Evolutionary conservation across 768 basidiomycete species (phyloP).

Genomic region (Psilocybe azurescens): DNA sequence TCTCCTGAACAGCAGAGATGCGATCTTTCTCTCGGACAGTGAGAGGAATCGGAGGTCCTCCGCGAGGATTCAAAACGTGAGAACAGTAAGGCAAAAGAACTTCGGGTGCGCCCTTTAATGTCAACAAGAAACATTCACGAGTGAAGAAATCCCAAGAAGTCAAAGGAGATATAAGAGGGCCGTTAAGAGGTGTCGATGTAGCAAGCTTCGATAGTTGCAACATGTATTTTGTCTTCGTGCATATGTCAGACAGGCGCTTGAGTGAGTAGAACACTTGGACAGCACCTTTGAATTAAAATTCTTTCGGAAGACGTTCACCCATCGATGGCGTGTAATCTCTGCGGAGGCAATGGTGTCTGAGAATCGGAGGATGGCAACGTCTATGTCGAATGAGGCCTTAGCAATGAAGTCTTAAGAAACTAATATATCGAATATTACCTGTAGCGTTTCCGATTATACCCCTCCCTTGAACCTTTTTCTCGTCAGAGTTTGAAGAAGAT

Average conservation of each 20-base stretch:
- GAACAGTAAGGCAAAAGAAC: conserved; percentile 48
- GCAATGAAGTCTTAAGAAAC: not conserved
- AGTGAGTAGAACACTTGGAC: not conserved
- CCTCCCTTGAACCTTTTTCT: conserved; percentile 35
- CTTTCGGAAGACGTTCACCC: conserved; percentile 40
- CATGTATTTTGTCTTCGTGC: conserved; percentile 55
- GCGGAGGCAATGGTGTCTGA: conserved; percentile 37
- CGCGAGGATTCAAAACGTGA: conserved; percentile 40
- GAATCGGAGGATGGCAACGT: conserved; percentile 61
- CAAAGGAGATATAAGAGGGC: conserved; percentile 26
- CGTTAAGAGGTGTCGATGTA: conserved; percentile 6
- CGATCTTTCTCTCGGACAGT: conserved; percentile 28
- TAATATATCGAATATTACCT: conserved; percentile 29
- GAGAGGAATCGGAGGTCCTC: conserved; percentile 38
- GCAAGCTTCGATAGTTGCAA: conserved; percentile 43
- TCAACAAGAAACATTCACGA: conserved; percentile 23
- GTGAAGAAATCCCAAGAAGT: conserved; percentile 29
- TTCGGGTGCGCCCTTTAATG: conserved; percentile 51
- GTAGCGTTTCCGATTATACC: conserved; percentile 56
- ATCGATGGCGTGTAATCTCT: conserved; percentile 33
- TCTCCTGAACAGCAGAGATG: conserved; percentile 45
- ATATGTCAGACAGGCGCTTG: not conserved
- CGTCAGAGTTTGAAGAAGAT: conserved; percentile 27
- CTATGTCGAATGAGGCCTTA: conserved; percentile 28
- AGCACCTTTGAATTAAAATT: conserved; percentile 45